phyloP scores from a whole-genome alignment of 495 filamentous ascomycete genomes.

The Barbatosphaeria neglecta region DNA sequence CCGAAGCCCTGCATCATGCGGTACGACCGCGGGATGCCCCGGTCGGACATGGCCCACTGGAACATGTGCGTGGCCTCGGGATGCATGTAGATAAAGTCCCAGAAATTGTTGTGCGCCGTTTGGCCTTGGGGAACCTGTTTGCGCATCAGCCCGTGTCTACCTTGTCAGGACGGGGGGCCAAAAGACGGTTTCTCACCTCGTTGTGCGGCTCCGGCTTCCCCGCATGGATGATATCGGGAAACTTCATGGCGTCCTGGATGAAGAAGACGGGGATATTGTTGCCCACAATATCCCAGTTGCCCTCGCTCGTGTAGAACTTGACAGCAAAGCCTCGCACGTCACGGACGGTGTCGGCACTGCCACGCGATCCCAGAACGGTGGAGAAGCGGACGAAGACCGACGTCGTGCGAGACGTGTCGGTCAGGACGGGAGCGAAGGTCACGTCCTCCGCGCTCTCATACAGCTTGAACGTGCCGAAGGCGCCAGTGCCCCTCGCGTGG shows the following conservation, averaged over 20 bases:
- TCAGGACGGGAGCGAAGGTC: constrained; percentile 60
- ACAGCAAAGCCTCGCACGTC: constrained; percentile 75
- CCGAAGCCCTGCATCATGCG: constrained; percentile 92
- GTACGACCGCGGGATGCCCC: constrained; percentile 66
- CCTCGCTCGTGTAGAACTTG: constrained; percentile 60
- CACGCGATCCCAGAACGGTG: constrained; percentile 66
- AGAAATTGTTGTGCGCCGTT: constrained; percentile 54
- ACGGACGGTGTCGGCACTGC: constrained; percentile 68
- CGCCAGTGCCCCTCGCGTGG: constrained; percentile 72
- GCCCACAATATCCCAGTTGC: constrained; percentile 52
- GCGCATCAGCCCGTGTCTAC: background rate
- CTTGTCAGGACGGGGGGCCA: background rate
- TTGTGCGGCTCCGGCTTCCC: constrained; percentile 77
- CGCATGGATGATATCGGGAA: constrained; percentile 66
- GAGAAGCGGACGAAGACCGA: constrained; percentile 76
- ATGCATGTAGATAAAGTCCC: constrained; percentile 53
- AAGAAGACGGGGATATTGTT: constrained; percentile 61
- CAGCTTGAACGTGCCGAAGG: constrained; percentile 74
- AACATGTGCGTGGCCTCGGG: constrained; percentile 76
- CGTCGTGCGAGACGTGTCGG: constrained; percentile 67
- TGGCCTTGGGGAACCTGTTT: constrained; percentile 35
- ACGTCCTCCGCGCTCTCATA: constrained; percentile 59
- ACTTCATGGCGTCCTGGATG: constrained; percentile 63
- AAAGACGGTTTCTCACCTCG: constrained; percentile 34
- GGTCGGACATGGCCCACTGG: constrained; percentile 71